phyloP scores from a whole-genome alignment of 2,329 filamentous ascomycete species.

The Coniochaeta ligniaria region DNA sequence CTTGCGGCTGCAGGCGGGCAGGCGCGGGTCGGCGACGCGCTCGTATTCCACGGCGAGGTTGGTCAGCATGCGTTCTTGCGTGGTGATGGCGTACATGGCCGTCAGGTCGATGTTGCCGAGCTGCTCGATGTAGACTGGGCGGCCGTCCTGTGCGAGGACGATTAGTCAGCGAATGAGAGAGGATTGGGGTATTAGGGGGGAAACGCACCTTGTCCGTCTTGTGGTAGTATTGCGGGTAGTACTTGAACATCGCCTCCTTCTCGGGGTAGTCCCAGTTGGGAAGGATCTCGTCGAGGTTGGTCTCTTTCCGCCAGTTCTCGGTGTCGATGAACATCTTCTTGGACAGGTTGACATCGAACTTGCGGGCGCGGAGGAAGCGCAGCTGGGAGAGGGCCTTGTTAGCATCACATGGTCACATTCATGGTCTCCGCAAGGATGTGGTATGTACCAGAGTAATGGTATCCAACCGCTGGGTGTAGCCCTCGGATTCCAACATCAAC shows the following conservation, averaged over 20 bases:
- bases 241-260: conserved; percentile 76
- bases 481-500: conserved; percentile 73
- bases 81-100: conserved; percentile 90
- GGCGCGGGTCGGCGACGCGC: conserved; percentile 84
- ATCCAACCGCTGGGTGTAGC: conserved; percentile 78
- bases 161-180: background rate
- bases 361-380: conserved; percentile 86
- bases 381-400: conserved; percentile 43
- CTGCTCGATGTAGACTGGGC: conserved; percentile 95
- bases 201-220: conserved; percentile 71
- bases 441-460: conserved; percentile 75
- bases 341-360: conserved; percentile 79
- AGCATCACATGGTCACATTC: background rate
- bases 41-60: conserved; percentile 98
- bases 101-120: conserved; percentile 87
- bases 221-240: conserved; percentile 99
- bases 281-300: conserved; percentile 74
- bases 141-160: conserved; percentile 62
- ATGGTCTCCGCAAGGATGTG: background rate
- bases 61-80: conserved; percentile 85
- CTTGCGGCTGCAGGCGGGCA: conserved; percentile 94
- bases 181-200: background rate
- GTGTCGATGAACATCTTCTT: conserved; percentile 91
- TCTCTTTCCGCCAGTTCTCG: conserved; percentile 87
- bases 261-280: conserved; percentile 81